phyloP scores from a whole-genome alignment of 192 early-diverging fungal genomes.

The Endogone sp. region DNA sequence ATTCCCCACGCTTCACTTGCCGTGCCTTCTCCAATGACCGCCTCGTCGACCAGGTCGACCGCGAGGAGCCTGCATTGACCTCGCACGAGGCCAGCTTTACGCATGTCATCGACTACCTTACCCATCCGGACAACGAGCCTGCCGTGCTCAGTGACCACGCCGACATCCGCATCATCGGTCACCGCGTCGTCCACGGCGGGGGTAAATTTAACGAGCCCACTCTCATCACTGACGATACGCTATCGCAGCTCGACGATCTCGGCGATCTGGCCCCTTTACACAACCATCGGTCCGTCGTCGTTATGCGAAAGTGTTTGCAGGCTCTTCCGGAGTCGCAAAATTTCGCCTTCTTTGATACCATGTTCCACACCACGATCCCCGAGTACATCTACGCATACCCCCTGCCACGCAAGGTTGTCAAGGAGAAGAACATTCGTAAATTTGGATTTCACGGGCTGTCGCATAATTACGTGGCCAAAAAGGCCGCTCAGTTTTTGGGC shows the following conservation, averaged over 20 bases:
- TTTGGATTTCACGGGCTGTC: slow-evolving; percentile 23
- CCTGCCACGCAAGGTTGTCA: slow-evolving; percentile 8
- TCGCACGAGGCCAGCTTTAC: neutral
- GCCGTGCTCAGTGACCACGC: neutral
- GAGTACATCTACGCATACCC: slow-evolving; percentile 21
- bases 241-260: slow-evolving; percentile 13
- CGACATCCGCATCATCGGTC: slow-evolving; percentile 5
- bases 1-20: slow-evolving; percentile 5
- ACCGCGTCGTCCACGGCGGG: slow-evolving; percentile 16
- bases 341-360: slow-evolving; percentile 19
- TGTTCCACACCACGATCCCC: slow-evolving; percentile 18
- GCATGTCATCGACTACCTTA: neutral
- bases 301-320: slow-evolving; percentile 10
- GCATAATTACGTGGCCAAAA: slow-evolving; percentile 14
- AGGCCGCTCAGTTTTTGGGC: slow-evolving; percentile 9
- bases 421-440: slow-evolving; percentile 15
- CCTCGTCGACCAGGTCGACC: neutral
- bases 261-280: slow-evolving; percentile 21
- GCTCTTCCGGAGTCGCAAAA: slow-evolving; percentile 8
- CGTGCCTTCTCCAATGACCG: neutral
- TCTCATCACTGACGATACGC: slow-evolving; percentile 6
- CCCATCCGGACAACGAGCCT: slow-evolving; percentile 1
- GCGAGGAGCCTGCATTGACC: neutral
- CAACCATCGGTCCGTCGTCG: slow-evolving; percentile 14
- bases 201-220: neutral